Evolutionary conservation across 345 rosid species (phyloP), one percentile per base, ranked within the genome.

Genomic region (Tarenaya hassleriana): DNA sequence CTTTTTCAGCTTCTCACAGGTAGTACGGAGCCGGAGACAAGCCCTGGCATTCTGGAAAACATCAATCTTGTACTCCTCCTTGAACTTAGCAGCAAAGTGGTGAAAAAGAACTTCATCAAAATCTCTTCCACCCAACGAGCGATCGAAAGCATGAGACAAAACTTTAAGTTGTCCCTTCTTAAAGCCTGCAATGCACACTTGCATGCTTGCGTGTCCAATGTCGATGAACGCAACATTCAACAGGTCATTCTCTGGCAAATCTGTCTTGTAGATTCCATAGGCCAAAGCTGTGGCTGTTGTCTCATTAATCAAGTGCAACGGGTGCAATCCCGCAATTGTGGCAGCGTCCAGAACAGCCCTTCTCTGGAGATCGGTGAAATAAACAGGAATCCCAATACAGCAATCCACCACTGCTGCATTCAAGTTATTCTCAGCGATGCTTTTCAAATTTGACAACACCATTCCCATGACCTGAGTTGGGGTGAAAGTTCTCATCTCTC

Each of bases 341-440:
- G 98, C 97, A 4, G 97, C 98, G 72, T 92, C 94, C 46, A 92
- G 47, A 55, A 88, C 90, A 19, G 98, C 97, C 60, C 98, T 83
- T 51, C 98, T 73, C 66, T 88, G 95, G 13, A 92, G 82, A 34
- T 92, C 98, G 0, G 97, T 85, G 37, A 88, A 92, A 67, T 84
- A 88, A 47, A 75, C 86, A 2, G 98, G 98, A 66, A 92, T 88
- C 4, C 97, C 98, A 31, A 92, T 83, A 69, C 95, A 85, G 62
- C 98, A 92, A 63, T 92, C 98, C 9, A 78, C 94, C 19, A 88
- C 97, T 12, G 97, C 95, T 3, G 94, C 73, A 56, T 77, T 83
- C 61, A 88, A 48, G 55, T 92, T 92, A 74, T 68, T 78, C 85
- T 92, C 91, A 15, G 94, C 97, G 38, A 92, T 92, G 37, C 67